A percentile compares a stretch with the other conserved stretches of the same genome.
These are phyloP conservation scores for Penstemon barbatus DNA, from an alignment of 257 asterid genomes.

Conservation along the genomic window DNA sequence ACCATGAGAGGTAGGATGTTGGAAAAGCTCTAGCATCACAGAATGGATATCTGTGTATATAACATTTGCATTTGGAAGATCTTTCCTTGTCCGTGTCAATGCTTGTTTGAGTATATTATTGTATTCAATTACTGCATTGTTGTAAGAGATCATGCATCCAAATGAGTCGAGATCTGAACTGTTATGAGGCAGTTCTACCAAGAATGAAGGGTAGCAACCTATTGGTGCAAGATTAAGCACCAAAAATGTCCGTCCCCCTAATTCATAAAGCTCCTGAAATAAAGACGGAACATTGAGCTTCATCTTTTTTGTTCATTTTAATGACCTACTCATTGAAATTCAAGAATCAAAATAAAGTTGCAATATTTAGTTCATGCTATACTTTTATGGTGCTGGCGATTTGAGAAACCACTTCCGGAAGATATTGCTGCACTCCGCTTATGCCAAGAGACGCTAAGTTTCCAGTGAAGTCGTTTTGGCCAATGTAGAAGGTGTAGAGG, in stretches of 20 bases:
- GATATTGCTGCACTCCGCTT: slow-evolving; percentile 52
- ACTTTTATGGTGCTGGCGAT: slow-evolving; percentile 74
- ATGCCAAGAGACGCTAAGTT: slow-evolving; percentile 52
- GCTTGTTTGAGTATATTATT: slow-evolving; percentile 58
- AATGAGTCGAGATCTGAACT: slow-evolving; percentile 54
- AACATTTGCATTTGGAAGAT: slow-evolving; percentile 54
- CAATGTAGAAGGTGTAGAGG: slow-evolving; percentile 75
- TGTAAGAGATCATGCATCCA: slow-evolving; percentile 77
- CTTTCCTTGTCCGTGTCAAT: slow-evolving; percentile 43
- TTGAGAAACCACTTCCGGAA: slow-evolving; percentile 66
- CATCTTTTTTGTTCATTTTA: no score
- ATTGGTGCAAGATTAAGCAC: slow-evolving; percentile 75
- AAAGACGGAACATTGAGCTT: neutral
- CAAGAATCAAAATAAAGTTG: neutral
- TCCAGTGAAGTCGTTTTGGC: slow-evolving; percentile 82
- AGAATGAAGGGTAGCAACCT: slow-evolving; percentile 76
- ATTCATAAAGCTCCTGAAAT: slow-evolving; percentile 55
- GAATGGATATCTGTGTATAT: slow-evolving; percentile 58
- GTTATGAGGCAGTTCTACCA: slow-evolving; percentile 62
- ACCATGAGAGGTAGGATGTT: slow-evolving; percentile 71
- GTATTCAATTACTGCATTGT: slow-evolving; percentile 63
- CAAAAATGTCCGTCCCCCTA: slow-evolving; percentile 69
- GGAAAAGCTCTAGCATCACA: slow-evolving; percentile 67
- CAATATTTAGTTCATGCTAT: neutral
- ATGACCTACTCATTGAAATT: neutral